Conservation (phyloP, 768 basidiomycete genomes). For the Boletus barrowsii region DNA sequence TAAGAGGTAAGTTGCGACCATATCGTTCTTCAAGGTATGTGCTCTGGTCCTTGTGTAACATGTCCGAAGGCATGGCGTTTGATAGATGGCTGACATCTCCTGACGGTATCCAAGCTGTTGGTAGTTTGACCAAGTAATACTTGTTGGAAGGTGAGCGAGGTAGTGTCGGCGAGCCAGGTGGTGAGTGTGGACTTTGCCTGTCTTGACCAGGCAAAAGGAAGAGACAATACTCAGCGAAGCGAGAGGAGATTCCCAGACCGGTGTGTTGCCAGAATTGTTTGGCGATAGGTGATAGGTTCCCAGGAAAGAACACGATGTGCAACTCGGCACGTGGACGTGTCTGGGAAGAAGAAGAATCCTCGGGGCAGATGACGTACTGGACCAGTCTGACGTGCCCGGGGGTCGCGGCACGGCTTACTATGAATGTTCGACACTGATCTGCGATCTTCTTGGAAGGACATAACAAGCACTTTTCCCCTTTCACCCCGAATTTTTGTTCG, state of each 20-base stretch:
- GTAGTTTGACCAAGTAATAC: slow-evolving; percentile 47
- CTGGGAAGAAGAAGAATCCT: slow-evolving; percentile 38
- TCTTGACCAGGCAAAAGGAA: slow-evolving; percentile 56
- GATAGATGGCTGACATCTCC: slow-evolving; percentile 1
- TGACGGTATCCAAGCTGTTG: slow-evolving; percentile 7
- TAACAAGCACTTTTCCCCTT: slow-evolving; percentile 74
- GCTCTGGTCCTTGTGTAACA: slow-evolving; percentile 57
- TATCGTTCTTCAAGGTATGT: slow-evolving; percentile 93
- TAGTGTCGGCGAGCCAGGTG: slow-evolving; percentile 15
- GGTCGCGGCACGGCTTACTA: slow-evolving; percentile 48
- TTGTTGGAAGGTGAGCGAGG: slow-evolving; percentile 45
- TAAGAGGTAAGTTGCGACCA: slow-evolving; percentile 80
- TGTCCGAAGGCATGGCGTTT: slow-evolving; percentile 35
- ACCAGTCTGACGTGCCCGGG: slow-evolving; percentile 54
- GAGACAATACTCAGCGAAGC: slow-evolving; percentile 81
- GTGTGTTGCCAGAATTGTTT: slow-evolving; percentile 98
- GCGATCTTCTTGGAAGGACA: slow-evolving; percentile 74
- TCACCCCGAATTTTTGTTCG: slow-evolving; percentile 70
- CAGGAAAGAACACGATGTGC: slow-evolving; percentile 78
- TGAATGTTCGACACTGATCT: slow-evolving; percentile 71
- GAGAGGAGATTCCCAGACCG: slow-evolving; percentile 85
- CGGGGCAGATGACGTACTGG: slow-evolving; percentile 69
- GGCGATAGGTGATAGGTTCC: slow-evolving; percentile 56
- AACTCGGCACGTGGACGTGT: slow-evolving; percentile 51
- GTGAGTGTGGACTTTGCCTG: slow-evolving; percentile 21